Conservation (phyloP, 2,329 filamentous ascomycete genomes). For the Lecanosticta acicola region DNA sequence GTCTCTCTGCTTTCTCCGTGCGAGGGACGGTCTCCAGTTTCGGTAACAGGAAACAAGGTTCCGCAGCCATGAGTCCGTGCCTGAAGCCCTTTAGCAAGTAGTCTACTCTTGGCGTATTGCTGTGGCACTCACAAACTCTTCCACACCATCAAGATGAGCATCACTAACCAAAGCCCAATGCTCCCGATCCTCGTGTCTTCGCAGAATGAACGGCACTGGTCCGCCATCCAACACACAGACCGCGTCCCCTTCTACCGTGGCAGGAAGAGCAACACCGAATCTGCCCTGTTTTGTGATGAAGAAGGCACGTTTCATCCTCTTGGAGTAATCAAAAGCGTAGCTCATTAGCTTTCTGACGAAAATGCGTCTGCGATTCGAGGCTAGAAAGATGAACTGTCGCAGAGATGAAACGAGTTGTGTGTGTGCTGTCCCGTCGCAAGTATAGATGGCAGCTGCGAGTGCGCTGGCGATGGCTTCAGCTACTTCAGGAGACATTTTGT, state of each 20-base stretch:
- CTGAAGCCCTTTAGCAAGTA: too few relatives aligned
- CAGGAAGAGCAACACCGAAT: not conserved
- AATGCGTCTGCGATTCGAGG: too few relatives aligned
- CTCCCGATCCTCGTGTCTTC: not conserved
- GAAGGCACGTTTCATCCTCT: not conserved
- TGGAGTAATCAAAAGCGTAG: not conserved
- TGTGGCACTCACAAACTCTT: not conserved
- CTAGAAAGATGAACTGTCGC: too few relatives aligned
- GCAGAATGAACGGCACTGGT: not conserved
- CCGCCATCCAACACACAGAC: not conserved
- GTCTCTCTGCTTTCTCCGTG: too few relatives aligned
- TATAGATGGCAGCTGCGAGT: not conserved
- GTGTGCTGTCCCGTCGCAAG: not conserved
- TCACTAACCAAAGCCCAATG: not conserved
- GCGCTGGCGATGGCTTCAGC: not conserved
- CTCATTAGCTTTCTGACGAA: not conserved
- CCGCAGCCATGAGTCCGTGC: too few relatives aligned
- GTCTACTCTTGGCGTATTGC: not conserved
- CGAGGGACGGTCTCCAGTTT: too few relatives aligned
- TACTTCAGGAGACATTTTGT: too few relatives aligned
- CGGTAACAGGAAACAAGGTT: too few relatives aligned
- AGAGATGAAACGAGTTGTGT: too few relatives aligned
- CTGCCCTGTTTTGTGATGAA: constrained; percentile 1
- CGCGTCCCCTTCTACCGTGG: not conserved
- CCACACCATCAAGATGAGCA: constrained; percentile 1